Percentiles rank a stretch among this genome's conserved stretches.
Evolutionary conservation across 2,329 filamentous ascomycete genomes (phyloP).

Genomic region (Pestalotiopsis sp.): DNA sequence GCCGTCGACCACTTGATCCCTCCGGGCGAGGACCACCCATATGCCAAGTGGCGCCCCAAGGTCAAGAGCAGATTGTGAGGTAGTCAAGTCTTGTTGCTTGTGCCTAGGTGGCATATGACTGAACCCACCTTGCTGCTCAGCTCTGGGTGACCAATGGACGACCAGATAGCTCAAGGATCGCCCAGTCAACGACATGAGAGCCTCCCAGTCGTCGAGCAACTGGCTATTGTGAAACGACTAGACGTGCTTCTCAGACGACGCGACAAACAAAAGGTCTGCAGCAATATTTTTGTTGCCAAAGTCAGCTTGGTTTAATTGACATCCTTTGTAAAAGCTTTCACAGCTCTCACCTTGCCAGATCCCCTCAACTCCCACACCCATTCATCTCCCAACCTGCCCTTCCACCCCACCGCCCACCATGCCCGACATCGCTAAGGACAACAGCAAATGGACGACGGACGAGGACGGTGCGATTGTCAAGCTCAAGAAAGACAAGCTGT

Average conservation of each 20-base stretch:
- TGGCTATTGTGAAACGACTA: too few relatives aligned
- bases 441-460: constrained; percentile 19
- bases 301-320: fast-evolving
- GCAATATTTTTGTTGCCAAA: too few relatives aligned
- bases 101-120: too few relatives aligned
- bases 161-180: not conserved
- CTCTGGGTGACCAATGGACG: not conserved
- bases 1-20: constrained; percentile 51
- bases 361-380: too few relatives aligned
- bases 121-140: too few relatives aligned
- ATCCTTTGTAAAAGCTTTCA: too few relatives aligned
- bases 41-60: constrained; percentile 41
- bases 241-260: too few relatives aligned
- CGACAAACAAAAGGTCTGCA: too few relatives aligned
- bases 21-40: constrained; percentile 44
- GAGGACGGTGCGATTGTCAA: constrained; percentile 23
- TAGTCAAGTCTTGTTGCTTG: not conserved
- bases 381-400: too few relatives aligned
- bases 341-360: too few relatives aligned
- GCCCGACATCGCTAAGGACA: constrained; percentile 3
- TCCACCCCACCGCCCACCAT: not conserved
- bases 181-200: too few relatives aligned
- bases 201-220: too few relatives aligned
- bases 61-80: constrained; percentile 29
- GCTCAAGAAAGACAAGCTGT: constrained; percentile 16